phyloP scores from a whole-genome alignment of 2,329 filamentous ascomycete species.

The Hymenoscyphus occultus region DNA sequence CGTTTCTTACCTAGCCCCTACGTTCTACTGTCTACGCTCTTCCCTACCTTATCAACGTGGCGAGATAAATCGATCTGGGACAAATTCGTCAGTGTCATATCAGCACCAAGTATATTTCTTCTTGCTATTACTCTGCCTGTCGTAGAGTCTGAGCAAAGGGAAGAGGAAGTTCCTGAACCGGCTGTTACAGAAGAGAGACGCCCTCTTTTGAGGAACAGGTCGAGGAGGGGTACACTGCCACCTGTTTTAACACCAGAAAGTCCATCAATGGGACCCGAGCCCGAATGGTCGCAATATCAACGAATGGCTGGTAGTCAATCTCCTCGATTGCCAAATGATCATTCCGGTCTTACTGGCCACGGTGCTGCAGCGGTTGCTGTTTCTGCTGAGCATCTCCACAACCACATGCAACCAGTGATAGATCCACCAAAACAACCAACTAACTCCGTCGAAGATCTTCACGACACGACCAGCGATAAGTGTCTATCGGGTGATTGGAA shows the following conservation, averaged over 20 bases:
- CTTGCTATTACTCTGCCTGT: slow-evolving; percentile 89
- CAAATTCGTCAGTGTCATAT: slow-evolving; percentile 74
- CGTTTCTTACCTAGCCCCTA: slow-evolving; percentile 68
- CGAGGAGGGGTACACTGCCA: slow-evolving; percentile 20
- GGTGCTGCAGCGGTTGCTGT: slow-evolving; percentile 37
- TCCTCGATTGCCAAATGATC: slow-evolving; percentile 17
- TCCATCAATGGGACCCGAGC: slow-evolving; percentile 39
- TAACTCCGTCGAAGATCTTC: slow-evolving; percentile 14
- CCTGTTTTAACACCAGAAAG: slow-evolving; percentile 30
- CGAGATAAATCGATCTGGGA: slow-evolving; percentile 79
- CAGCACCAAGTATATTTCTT: slow-evolving; percentile 86
- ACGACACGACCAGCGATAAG: slow-evolving; percentile 9
- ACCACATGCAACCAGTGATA: slow-evolving; percentile 19
- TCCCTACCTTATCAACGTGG: slow-evolving; percentile 86
- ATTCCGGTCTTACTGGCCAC: slow-evolving; percentile 33
- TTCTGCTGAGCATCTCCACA: slow-evolving; percentile 29
- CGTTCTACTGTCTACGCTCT: slow-evolving; percentile 69
- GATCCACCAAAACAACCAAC: not conserved
- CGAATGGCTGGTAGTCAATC: slow-evolving; percentile 43
- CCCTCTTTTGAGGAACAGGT: slow-evolving; percentile 24
- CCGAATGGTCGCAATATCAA: slow-evolving; percentile 59
- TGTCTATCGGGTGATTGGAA: slow-evolving; percentile 61
- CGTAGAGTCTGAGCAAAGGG: slow-evolving; percentile 66
- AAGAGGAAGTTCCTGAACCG: slow-evolving; percentile 38
- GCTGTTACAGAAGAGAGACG: slow-evolving; percentile 16